phyloP scores from a whole-genome alignment of 805 yeast genomes.

The Candida dajiaensis region DNA sequence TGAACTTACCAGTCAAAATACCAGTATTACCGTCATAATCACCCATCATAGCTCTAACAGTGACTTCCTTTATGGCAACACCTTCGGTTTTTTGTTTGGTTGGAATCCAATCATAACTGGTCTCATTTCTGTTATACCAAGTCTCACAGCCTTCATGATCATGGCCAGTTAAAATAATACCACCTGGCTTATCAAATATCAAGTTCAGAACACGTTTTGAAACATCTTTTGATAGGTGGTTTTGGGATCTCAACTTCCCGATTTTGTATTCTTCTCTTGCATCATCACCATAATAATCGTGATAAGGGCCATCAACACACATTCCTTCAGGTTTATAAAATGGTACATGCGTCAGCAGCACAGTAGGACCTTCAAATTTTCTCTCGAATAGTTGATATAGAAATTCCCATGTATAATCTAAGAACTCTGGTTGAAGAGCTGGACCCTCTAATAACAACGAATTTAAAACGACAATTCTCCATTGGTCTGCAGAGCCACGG shows the following conservation, averaged over 20 bases:
- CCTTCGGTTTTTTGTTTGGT: conserved; percentile 32
- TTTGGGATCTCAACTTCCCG: conserved; percentile 74
- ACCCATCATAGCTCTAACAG: conserved; percentile 95
- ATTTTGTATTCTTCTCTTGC: conserved; percentile 60
- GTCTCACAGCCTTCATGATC: conserved; percentile 93
- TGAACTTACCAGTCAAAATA: conserved; percentile 67
- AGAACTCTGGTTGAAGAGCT: conserved; percentile 66
- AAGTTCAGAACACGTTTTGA: conserved; percentile 63
- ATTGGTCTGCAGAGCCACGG: conserved; percentile 58
- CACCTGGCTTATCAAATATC: conserved; percentile 76
- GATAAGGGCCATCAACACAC: conserved; percentile 82
- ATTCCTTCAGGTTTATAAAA: conserved; percentile 75
- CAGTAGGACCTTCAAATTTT: conserved; percentile 70
- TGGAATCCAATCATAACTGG: conserved; percentile 53
- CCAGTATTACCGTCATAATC: conserved; percentile 91
- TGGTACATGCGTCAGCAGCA: conserved; percentile 85
- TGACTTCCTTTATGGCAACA: conserved; percentile 60
- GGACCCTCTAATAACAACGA: conserved; percentile 88
- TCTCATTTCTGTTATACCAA: conserved; percentile 44
- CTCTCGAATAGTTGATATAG: conserved; percentile 49
- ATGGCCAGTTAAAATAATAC: conserved; percentile 87
- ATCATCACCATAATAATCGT: conserved; percentile 50
- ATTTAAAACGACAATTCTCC: conserved; percentile 86
- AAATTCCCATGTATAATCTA: conserved; percentile 67
- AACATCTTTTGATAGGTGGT: conserved; percentile 67